Percentiles rank a stretch among this genome's conserved stretches.
phyloP scores from a whole-genome alignment of 83 land plant species.

The Picea abies region DNA sequence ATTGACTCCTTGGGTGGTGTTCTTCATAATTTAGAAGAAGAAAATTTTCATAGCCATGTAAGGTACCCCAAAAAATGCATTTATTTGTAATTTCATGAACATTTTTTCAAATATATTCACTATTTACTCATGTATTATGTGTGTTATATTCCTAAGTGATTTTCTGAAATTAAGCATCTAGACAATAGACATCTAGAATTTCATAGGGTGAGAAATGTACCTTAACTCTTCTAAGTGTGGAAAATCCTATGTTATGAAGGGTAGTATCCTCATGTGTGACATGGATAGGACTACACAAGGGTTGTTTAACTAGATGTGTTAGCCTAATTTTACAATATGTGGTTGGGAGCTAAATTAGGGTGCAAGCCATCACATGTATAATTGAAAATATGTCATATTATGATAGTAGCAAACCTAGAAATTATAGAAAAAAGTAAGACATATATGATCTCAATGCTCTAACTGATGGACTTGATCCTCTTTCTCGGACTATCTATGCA shows the following conservation, averaged over 20 bases:
- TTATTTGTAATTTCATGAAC: too few species aligned
- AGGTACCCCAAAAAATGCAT: constrained; percentile 21
- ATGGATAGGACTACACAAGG: neutral
- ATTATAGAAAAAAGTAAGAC: too few species aligned
- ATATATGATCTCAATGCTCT: too few species aligned
- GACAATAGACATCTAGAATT: neutral
- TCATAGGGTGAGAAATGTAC: neutral
- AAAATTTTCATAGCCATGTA: constrained; percentile 25
- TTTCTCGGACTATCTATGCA: neutral
- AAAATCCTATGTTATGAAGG: neutral
- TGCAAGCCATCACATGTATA: neutral
- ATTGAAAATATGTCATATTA: neutral
- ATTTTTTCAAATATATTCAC: neutral
- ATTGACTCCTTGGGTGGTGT: constrained; percentile 30
- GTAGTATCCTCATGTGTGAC: neutral
- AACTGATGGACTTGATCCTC: too few species aligned
- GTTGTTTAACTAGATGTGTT: neutral
- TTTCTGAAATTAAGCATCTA: neutral
- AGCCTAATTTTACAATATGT: neutral
- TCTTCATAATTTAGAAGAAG: constrained; percentile 22
- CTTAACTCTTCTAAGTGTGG: neutral
- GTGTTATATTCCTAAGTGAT: neutral
- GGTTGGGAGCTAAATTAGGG: neutral
- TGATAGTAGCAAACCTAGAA: too few species aligned
- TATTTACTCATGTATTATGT: neutral